Evolutionary conservation across 208 protist genomes (phyloP).

Genomic region (Tritrichomonas foetus): DNA sequence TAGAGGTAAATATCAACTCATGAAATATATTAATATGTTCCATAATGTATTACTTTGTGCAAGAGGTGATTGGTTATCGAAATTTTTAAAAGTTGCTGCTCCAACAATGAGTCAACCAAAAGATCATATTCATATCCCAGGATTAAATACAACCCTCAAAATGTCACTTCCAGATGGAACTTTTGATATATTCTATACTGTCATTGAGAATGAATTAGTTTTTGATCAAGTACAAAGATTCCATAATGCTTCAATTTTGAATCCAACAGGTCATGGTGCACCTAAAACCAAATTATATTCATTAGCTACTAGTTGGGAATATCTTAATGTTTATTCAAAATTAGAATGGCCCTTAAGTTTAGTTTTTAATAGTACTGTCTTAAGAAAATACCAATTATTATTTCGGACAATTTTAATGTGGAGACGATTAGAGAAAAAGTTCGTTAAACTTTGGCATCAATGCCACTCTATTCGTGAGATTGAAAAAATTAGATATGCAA

Average conservation of each 20-base stretch:
- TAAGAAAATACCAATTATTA: neutral
- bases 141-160: neutral
- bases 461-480: neutral
- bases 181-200: neutral
- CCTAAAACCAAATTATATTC: neutral
- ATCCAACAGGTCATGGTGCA: neutral
- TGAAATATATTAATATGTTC: neutral
- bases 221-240: neutral
- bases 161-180: neutral
- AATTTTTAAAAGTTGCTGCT: neutral
- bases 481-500: neutral
- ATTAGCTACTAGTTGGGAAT: neutral
- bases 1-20: neutral
- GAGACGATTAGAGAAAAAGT: neutral
- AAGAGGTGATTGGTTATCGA: neutral
- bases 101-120: neutral
- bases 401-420: slow-evolving; percentile 16
- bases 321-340: neutral
- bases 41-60: neutral
- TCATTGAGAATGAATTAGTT: neutral
- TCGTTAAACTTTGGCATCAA: neutral
- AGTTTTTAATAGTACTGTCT: neutral
- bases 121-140: neutral
- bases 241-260: neutral
- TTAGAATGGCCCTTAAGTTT: neutral